These are phyloP conservation scores for Cladosporium austrohemisphaericum DNA, from an alignment of 2,329 filamentous ascomycete genomes.

Conservation along the genomic window DNA sequence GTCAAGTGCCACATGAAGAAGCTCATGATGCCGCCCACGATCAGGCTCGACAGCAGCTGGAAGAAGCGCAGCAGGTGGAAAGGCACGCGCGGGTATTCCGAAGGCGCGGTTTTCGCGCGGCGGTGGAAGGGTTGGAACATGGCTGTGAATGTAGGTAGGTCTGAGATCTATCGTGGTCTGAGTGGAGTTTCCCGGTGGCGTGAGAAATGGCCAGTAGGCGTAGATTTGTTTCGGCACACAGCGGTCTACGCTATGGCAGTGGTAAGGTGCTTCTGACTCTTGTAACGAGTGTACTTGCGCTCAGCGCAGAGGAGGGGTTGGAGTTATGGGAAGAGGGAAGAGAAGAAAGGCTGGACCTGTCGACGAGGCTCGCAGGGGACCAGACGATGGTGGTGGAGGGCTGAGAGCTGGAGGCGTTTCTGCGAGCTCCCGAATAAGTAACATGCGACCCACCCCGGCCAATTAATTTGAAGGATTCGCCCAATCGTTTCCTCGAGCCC, in stretches of 20 bases:
- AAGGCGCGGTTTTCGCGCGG: slow-evolving; percentile 37
- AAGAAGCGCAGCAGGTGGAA: slow-evolving; percentile 42
- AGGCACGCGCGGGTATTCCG: slow-evolving; percentile 41
- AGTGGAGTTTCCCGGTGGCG: neutral
- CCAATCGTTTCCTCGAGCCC: too few species aligned
- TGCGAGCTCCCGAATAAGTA: slow-evolving; percentile 1
- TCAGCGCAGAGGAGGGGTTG: slow-evolving; percentile 15
- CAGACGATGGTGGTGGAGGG: neutral
- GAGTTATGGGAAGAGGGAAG: neutral
- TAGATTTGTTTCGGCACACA: neutral
- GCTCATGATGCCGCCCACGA: slow-evolving; percentile 53
- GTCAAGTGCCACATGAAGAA: slow-evolving; percentile 55
- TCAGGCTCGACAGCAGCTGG: slow-evolving; percentile 43
- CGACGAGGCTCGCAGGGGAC: neutral
- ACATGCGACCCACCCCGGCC: too few species aligned
- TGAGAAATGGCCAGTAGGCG: too few species aligned
- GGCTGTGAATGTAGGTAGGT: too few species aligned
- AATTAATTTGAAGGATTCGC: too few species aligned
- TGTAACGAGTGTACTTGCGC: slow-evolving; percentile 16
- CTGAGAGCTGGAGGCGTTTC: neutral
- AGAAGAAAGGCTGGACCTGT: neutral
- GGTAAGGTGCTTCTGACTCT: neutral
- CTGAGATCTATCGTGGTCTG: too few species aligned
- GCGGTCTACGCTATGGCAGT: slow-evolving; percentile 1
- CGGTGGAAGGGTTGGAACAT: slow-evolving; percentile 13